These are phyloP conservation scores for Phytophthora sansomeana DNA, from an alignment of 352 stramenopile genomes.

Conservation along the genomic window DNA sequence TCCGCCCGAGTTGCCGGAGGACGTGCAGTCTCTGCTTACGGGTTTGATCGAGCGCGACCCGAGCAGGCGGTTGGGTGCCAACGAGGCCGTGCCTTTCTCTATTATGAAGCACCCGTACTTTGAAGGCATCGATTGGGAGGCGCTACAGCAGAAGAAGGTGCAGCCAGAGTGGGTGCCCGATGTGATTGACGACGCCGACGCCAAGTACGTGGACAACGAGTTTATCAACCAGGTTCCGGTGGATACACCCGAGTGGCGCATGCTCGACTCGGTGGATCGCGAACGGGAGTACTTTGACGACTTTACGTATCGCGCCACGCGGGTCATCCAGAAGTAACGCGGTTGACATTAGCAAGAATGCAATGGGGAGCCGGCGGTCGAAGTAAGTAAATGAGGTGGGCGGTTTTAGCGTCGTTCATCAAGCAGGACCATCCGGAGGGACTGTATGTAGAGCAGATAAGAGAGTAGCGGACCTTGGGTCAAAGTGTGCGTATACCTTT, in stretches of 20 bases:
- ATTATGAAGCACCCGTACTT: constrained; percentile 93
- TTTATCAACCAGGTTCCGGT: constrained; percentile 89
- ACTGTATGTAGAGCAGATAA: constrained; percentile 35
- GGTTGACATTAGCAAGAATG: not conserved
- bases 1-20: constrained; percentile 73
- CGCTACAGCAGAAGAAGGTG: constrained; percentile 80
- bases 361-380: not conserved
- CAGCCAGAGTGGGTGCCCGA: constrained; percentile 85
- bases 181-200: constrained; percentile 83
- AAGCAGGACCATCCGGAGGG: constrained; percentile 19
- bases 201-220: constrained; percentile 91
- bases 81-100: constrained; percentile 82
- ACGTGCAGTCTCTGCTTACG: constrained; percentile 74
- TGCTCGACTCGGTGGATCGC: constrained; percentile 89
- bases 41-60: constrained; percentile 84
- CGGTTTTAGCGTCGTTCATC: constrained; percentile 26
- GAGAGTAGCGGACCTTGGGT: constrained; percentile 23
- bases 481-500: constrained; percentile 28
- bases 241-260: constrained; percentile 89
- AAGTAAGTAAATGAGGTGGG: constrained; percentile 30
- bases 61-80: constrained; percentile 74
- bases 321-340: constrained; percentile 75
- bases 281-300: constrained; percentile 87
- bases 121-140: constrained; percentile 87
- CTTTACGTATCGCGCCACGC: constrained; percentile 84